Conservation (phyloP, 306 rosid genomes). For the Luffa aegyptiaca region DNA sequence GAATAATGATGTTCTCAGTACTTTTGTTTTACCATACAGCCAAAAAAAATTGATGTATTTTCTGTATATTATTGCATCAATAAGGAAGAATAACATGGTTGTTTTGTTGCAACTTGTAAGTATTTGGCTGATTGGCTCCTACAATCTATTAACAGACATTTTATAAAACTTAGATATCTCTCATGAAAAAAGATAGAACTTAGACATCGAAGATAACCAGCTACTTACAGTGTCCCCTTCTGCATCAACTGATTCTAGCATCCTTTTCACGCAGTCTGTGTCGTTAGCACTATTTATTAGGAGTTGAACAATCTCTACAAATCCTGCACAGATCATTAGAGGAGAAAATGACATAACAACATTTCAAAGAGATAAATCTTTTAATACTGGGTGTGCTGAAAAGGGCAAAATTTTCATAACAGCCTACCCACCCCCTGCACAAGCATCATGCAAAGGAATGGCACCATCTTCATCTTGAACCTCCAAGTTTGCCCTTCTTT, state of each 20-base stretch:
- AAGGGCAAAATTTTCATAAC: background rate
- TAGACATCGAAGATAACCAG: background rate
- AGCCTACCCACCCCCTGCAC: slow-evolving; percentile 91
- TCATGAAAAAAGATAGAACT: background rate
- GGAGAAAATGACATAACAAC: background rate
- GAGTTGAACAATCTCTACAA: slow-evolving; percentile 54
- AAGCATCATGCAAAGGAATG: slow-evolving; percentile 86
- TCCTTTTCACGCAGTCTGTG: slow-evolving; percentile 41
- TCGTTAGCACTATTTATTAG: slow-evolving; percentile 41
- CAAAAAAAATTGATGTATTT: background rate
- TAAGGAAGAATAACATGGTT: background rate
- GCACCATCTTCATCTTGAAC: slow-evolving; percentile 79
- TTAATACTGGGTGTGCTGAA: background rate
- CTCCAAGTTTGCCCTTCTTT: slow-evolving; percentile 75
- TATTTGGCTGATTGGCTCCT: background rate
- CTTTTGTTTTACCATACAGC: background rate
- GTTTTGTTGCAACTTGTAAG: background rate
- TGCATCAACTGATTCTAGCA: slow-evolving; percentile 74
- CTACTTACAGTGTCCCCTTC: slow-evolving; percentile 92
- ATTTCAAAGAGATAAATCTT: background rate
- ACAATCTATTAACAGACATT: background rate
- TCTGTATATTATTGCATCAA: background rate
- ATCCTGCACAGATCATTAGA: slow-evolving; percentile 37
- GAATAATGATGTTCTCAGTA: background rate
- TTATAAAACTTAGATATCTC: background rate